phyloP scores from a whole-genome alignment of 176 grass and related monocot species.

The Puya raimondii region DNA sequence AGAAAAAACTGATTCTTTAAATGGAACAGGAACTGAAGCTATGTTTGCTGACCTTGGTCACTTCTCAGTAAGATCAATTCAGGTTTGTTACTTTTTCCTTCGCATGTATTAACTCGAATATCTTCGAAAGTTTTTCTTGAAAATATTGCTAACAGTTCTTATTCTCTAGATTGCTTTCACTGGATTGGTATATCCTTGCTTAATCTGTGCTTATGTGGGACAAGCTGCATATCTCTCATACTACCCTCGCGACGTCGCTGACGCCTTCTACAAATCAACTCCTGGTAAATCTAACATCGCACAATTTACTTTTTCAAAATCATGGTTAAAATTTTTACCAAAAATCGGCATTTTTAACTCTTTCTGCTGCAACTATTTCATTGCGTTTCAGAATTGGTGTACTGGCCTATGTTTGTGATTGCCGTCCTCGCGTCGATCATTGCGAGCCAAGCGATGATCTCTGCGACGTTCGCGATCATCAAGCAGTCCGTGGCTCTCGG shows the following conservation, averaged over 20 bases:
- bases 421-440: conserved; percentile 67
- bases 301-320: background rate
- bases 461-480: conserved; percentile 55
- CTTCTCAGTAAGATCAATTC: conserved; percentile 70
- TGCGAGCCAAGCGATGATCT: conserved; percentile 85
- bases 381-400: conserved; percentile 28
- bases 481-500: conserved; percentile 69
- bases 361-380: too few relatives aligned
- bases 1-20: background rate
- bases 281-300: conserved; percentile 35
- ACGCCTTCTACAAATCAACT: conserved; percentile 74
- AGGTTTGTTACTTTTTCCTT: conserved; percentile 20
- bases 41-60: conserved; percentile 87
- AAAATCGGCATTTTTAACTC: too few relatives aligned
- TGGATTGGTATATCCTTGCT: conserved; percentile 52
- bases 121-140: background rate
- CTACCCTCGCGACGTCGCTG: conserved; percentile 28
- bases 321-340: too few relatives aligned
- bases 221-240: conserved; percentile 63
- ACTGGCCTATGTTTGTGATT: conserved; percentile 68
- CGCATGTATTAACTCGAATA: background rate
- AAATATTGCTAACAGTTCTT: conserved; percentile 5
- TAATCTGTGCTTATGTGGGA: conserved; percentile 58
- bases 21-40: conserved; percentile 55
- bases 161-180: conserved; percentile 55